phyloP scores from a whole-genome alignment of 2,329 filamentous ascomycete genomes.

The Chrysosporium queenslandicum region DNA sequence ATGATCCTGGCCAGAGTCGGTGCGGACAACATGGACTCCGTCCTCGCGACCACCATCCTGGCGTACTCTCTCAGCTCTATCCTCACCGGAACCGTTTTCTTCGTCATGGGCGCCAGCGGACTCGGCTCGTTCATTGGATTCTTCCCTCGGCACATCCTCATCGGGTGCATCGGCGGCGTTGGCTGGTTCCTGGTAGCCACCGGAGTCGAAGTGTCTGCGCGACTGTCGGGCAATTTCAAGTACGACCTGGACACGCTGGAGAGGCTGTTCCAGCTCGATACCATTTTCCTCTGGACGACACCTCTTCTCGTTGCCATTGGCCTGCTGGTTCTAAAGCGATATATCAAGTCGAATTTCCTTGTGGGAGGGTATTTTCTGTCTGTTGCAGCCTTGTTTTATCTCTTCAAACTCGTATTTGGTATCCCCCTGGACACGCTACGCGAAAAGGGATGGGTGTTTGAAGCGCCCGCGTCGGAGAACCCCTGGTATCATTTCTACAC shows the following conservation, averaged over 20 bases:
- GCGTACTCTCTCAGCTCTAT: conserved; percentile 85
- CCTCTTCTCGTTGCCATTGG: conserved; percentile 67
- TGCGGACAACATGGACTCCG: conserved; percentile 67
- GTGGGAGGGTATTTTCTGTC: conserved; percentile 80
- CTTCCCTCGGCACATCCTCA: conserved; percentile 90
- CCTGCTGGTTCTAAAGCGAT: conserved; percentile 66
- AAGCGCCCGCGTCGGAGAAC: conserved; percentile 69
- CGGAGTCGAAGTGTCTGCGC: conserved; percentile 84
- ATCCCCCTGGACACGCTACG: conserved; percentile 60
- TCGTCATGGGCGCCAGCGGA: conserved; percentile 74
- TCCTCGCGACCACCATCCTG: conserved; percentile 89
- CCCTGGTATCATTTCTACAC: conserved; percentile 98
- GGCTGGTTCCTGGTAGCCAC: conserved; percentile 90
- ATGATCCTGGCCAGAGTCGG: conserved; percentile 73
- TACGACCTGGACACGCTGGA: conserved; percentile 69
- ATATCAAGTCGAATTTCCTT: conserved; percentile 71
- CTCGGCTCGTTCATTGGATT: conserved; percentile 92
- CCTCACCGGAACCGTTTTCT: conserved; percentile 84
- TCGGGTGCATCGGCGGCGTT: conserved; percentile 93
- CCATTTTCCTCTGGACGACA: conserved; percentile 69
- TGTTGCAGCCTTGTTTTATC: conserved; percentile 52
- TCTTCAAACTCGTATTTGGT: conserved; percentile 43
- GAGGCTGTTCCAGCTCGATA: conserved; percentile 62
- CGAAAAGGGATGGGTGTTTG: conserved; percentile 77
- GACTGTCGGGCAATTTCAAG: conserved; percentile 72